Evolutionary conservation across 352 stramenopile genomes (phyloP), one percentile per base, ranked within the genome.

Genomic region (Globisporangium nagaii): DNA sequence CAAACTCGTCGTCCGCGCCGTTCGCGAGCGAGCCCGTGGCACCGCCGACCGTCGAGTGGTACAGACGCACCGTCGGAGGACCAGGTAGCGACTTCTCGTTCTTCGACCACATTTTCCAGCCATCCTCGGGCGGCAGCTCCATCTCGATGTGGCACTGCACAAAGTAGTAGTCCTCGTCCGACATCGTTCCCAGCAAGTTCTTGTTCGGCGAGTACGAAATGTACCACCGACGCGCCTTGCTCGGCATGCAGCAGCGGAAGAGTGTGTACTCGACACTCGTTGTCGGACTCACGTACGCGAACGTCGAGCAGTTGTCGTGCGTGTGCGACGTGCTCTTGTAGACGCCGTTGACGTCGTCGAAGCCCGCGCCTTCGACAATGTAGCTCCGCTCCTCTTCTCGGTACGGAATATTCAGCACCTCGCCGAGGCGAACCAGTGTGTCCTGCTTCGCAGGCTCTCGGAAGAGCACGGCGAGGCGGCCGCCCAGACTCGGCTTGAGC

Each of bases 201-300:
- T 88, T 89, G 76, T 95, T 90, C 6, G 82, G 79, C 22, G 96
- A 97, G 67, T 98, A 96, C 43, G 91, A 98, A 52, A 99, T 96
- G 70, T 99, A 99, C 96, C 96, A 99, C 66, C 96, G 97, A 55
- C 97, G 96, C 36, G 97, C 86, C 58, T 98, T 97, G 60, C 90
- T 98, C 12, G 96, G 88, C 96, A 99, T 99, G 47, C 87, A 96
- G 66, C 96, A 99, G n/a, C 94, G 89, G 70, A 98, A 98, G 15
- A 99, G 71, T 17, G 94, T 98, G 48, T 98, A 94, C 67, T 93
- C 73, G 60, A 83, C 79, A 41, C 83, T 52, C 48, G 76, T 68
- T 55, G 81, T 84, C 3, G 53, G 32, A 25, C 53, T 62, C 36
- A 69, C 55, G 53, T 72, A 88, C 48, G 79, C 59, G 56, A 86